These are phyloP conservation scores for Tuber microsphaerosporum DNA, from an alignment of 495 filamentous ascomycete genomes.

Conservation along the genomic window DNA sequence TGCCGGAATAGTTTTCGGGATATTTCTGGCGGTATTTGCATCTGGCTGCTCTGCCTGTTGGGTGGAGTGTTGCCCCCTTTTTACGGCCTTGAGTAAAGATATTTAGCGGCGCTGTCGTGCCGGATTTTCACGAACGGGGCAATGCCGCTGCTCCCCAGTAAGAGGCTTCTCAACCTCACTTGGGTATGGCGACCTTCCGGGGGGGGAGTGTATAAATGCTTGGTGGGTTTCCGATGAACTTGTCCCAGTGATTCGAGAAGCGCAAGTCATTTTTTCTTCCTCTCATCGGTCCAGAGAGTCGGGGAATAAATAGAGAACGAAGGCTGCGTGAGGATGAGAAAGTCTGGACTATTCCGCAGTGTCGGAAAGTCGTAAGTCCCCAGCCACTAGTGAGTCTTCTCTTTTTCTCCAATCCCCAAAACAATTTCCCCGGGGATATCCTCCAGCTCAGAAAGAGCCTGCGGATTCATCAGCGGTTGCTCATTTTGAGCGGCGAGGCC, in stretches of 20 bases:
- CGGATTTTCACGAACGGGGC: not conserved
- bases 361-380: not conserved
- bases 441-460: not conserved
- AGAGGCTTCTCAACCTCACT: not conserved
- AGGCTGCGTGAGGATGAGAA: not conserved
- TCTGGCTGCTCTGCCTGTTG: not conserved
- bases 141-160: not conserved
- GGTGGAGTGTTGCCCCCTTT: not conserved
- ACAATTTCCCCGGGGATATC: not conserved
- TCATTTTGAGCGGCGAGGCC: not conserved
- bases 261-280: not conserved
- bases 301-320: not conserved
- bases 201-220: not conserved
- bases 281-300: not conserved
- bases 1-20: not conserved
- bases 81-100: not conserved
- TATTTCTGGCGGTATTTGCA: not conserved
- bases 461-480: not conserved
- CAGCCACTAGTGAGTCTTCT: not conserved
- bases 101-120: not conserved
- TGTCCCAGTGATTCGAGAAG: not conserved
- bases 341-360: not conserved
- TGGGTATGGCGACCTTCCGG: not conserved
- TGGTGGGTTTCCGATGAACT: not conserved
- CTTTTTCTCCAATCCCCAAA: not conserved